Percentiles rank a stretch among this genome's conserved stretches.
These are phyloP conservation scores for Lasiodiplodia hormozganensis DNA, from an alignment of 2,329 filamentous ascomycete species.

Conservation along the genomic window DNA sequence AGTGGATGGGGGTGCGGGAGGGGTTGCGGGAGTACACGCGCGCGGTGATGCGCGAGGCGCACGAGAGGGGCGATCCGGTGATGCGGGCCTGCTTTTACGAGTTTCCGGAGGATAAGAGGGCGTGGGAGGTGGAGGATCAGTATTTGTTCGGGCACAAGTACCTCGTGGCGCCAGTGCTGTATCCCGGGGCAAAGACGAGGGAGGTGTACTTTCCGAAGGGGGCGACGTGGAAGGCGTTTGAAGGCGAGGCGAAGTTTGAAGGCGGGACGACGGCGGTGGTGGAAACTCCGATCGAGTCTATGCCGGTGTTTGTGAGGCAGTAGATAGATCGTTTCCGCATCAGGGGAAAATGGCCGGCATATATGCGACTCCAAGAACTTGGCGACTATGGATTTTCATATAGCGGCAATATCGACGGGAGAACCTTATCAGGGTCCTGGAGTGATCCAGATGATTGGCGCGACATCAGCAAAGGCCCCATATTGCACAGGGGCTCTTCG, in stretches of 20 bases:
- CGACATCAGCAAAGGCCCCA: background rate
- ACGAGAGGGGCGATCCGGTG: constrained; percentile 65
- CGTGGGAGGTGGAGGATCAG: constrained; percentile 66
- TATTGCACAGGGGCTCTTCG: background rate
- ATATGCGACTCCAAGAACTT: background rate
- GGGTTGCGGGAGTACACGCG: constrained; percentile 65
- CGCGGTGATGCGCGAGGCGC: constrained; percentile 64
- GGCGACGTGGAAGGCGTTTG: constrained; percentile 53
- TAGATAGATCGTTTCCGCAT: background rate
- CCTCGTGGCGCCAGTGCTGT: constrained; percentile 63
- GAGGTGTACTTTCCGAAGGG: constrained; percentile 62
- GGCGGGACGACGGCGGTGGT: constrained; percentile 52
- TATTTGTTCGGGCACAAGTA: constrained; percentile 71
- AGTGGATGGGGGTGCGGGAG: constrained; percentile 66
- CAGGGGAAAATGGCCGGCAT: background rate
- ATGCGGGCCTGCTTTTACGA: constrained; percentile 70
- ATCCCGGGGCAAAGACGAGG: constrained; percentile 53
- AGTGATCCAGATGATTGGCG: background rate
- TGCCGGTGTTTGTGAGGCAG: constrained; percentile 54
- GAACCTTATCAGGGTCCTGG: background rate
- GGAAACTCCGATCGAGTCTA: constrained; percentile 53
- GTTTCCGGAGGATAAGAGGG: constrained; percentile 61
- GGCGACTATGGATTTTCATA: background rate
- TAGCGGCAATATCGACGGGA: background rate
- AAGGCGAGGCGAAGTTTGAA: constrained; percentile 37